Conservation (phyloP, 2,329 filamentous ascomycete species). For the Pyrenophora graminea region DNA sequence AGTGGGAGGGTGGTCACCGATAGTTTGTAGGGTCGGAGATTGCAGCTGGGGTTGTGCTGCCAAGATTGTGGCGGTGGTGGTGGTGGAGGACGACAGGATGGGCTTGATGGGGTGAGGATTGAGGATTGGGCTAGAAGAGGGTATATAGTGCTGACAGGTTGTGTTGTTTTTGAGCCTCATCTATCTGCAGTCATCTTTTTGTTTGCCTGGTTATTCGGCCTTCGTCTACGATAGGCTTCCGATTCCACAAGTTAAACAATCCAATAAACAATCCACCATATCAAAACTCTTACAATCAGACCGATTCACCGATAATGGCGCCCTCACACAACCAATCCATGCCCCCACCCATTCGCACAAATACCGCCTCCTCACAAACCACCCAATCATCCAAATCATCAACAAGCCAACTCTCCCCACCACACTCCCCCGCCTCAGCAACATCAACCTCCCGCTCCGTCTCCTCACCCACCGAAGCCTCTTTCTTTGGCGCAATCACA, state of each 20-base stretch:
- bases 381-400: slow-evolving; percentile 32
- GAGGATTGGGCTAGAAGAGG: no score
- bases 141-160: no score
- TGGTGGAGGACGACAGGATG: no score
- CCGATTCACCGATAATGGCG: slow-evolving; percentile 22
- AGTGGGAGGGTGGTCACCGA: slow-evolving; percentile 2
- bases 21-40: background rate
- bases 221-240: background rate
- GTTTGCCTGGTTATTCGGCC: background rate
- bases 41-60: background rate
- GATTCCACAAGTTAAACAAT: background rate
- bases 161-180: no score
- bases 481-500: slow-evolving; percentile 45
- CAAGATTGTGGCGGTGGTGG: no score
- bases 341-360: slow-evolving; percentile 38
- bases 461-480: slow-evolving; percentile 35
- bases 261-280: background rate
- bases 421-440: slow-evolving; percentile 25
- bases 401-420: slow-evolving; percentile 31
- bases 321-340: slow-evolving; percentile 31
- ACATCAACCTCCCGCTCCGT: slow-evolving; percentile 26
- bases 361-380: slow-evolving; percentile 35
- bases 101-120: no score
- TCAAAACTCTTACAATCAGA: background rate
- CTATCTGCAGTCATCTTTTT: slow-evolving; percentile 12